Percentiles rank a stretch among this genome's conserved stretches.
Evolutionary conservation across 306 rosid genomes (phyloP).

Genomic region (Abrus precatorius): DNA sequence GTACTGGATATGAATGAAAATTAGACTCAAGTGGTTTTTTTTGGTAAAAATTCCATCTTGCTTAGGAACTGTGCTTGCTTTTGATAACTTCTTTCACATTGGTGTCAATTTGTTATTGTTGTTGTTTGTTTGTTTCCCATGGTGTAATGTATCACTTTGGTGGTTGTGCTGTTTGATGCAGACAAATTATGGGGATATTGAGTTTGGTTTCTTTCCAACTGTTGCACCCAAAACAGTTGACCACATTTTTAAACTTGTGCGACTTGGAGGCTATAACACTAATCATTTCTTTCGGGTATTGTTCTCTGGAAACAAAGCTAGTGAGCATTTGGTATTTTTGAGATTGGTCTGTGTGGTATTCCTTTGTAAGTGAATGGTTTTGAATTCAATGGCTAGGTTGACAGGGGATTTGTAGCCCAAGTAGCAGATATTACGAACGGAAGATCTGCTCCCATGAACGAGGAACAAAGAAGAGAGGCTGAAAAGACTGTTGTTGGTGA

Average conservation of each 20-base stretch:
- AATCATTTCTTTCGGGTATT: slow-evolving; percentile 92
- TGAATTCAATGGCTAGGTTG: slow-evolving; percentile 67
- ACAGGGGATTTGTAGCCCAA: slow-evolving; percentile 96
- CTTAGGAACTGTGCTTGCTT: not conserved
- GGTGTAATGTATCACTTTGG: slow-evolving; percentile 16
- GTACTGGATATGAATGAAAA: slow-evolving; percentile 24
- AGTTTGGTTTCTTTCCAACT: slow-evolving; percentile 88
- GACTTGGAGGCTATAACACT: slow-evolving; percentile 91
- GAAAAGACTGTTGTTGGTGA: slow-evolving; percentile 83
- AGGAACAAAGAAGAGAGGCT: slow-evolving; percentile 75
- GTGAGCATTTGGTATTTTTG: not conserved
- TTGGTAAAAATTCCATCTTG: slow-evolving; percentile 35
- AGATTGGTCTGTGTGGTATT: slow-evolving; percentile 17
- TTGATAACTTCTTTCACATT: slow-evolving; percentile 24
- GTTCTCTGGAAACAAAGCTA: slow-evolving; percentile 44
- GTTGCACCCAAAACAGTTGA: slow-evolving; percentile 95
- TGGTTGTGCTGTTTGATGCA: slow-evolving; percentile 50
- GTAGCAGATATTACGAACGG: slow-evolving; percentile 84
- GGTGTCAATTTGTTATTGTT: slow-evolving; percentile 8
- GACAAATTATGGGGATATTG: slow-evolving; percentile 95
- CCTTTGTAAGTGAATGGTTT: slow-evolving; percentile 46
- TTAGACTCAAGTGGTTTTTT: slow-evolving; percentile 25
- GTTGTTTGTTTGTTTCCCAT: not conserved
- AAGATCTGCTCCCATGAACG: slow-evolving; percentile 90
- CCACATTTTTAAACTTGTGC: slow-evolving; percentile 92